A percentile compares a stretch with the other conserved stretches of the same genome.
These are phyloP conservation scores for Herpotrichia juniperi DNA, from an alignment of 2,329 filamentous ascomycete species.

Conservation along the genomic window DNA sequence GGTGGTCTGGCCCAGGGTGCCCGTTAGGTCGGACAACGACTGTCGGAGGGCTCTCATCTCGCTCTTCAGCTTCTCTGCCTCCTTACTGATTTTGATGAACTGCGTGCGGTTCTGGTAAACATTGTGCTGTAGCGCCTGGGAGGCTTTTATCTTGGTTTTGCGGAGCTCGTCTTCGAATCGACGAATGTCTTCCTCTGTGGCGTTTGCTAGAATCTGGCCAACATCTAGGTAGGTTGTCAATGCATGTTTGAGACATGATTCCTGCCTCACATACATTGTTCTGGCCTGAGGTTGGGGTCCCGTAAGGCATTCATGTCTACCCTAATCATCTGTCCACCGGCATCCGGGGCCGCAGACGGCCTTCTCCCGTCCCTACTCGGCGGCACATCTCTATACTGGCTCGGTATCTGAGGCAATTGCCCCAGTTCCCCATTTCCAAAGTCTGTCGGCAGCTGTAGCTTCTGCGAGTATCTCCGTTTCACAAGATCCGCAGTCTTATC, in stretches of 20 bases:
- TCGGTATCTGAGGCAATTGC: constrained; percentile 64
- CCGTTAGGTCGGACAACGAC: constrained; percentile 87
- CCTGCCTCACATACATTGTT: constrained; percentile 69
- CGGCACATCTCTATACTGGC: constrained; percentile 61
- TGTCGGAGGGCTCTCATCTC: constrained; percentile 92
- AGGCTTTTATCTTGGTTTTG: constrained; percentile 77
- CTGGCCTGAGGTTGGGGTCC: constrained; percentile 78
- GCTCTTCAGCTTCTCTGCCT: constrained; percentile 94
- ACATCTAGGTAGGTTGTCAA: constrained; percentile 56
- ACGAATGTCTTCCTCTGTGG: constrained; percentile 84
- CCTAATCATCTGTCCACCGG: constrained; percentile 65
- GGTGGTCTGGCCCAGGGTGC: constrained; percentile 54
- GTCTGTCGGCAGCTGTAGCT: constrained; percentile 77
- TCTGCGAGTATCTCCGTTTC: constrained; percentile 91
- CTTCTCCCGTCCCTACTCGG: constrained; percentile 49
- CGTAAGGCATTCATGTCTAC: constrained; percentile 79
- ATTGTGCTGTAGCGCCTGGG: constrained; percentile 87
- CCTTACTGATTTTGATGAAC: constrained; percentile 99
- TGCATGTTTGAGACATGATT: not conserved
- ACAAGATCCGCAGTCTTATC: constrained; percentile 78
- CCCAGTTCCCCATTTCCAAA: constrained; percentile 70
- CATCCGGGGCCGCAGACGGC: constrained; percentile 55
- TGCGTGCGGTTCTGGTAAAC: constrained; percentile 97
- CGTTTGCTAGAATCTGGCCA: constrained; percentile 76
- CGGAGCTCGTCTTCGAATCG: constrained; percentile 79